Base-by-base conservation (phyloP, 1,284 basidiomycete species). In the Laetiporus sulphureus region DNA sequence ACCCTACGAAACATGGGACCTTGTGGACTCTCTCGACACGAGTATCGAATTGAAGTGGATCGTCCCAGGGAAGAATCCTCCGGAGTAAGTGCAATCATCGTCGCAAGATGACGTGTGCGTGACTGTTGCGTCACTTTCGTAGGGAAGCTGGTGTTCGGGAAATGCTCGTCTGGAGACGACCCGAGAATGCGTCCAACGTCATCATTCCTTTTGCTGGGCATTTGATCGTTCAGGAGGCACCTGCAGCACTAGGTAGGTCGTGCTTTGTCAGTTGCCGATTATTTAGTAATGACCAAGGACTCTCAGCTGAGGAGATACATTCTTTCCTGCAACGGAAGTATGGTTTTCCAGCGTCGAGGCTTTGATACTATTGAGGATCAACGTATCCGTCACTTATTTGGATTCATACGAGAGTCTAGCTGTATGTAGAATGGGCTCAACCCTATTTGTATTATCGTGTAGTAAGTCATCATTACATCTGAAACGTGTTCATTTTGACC, bases 101-200 rank as follows among this genome's bases (percentile, higher is more conserved):
- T n/a, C n/a, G n/a, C n/a, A n/a, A n/a, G n/a, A 19, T 21, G 37
- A 16, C 27, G 12, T 35, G 13, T 32, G n/a, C 21, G 6, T 34
- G 29, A 12, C 22, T 30, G 4, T 23, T 24, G 22, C 12, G 18
- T 32, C 5, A n/a, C 5, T 22, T 10, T 13, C 27, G n/a, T 35
- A 44, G 51, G 27, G 71, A 70, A 25, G 50, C 72, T 23, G 64
- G 68, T 6, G 46, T 58, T 19, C 69, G 69, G 18, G 56, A 59
- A 40, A 61, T 70, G 38, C 61, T 69, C 19, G 77, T 80, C 8
- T 83, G 80, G 79, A 58, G 74, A n/a, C 61, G 83, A 25, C 69
- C 73, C 2, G 64, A 49, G 38, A 83, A 85, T 51, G 55, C 77
- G 22, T 71, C 70, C 10, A 83, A 87, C 54, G 58, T 75, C 2